phyloP scores from a whole-genome alignment of 768 basidiomycete species.

The Leccinum subtestaceum region DNA sequence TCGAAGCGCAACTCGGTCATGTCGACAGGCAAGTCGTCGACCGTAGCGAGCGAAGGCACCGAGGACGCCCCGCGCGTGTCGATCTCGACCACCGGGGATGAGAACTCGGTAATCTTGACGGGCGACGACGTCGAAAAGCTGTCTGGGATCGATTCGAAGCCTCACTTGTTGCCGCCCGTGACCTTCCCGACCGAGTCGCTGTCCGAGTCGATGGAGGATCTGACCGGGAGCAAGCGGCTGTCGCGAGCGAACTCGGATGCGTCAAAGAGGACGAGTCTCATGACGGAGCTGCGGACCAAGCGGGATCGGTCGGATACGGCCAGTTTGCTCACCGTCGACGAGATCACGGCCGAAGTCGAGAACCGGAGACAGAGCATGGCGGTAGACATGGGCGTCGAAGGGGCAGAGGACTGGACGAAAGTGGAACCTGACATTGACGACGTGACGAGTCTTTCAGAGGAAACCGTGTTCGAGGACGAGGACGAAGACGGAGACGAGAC shows the following conservation, averaged over 20 bases:
- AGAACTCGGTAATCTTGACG: slow-evolving; percentile 60
- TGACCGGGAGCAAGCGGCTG: slow-evolving; percentile 38
- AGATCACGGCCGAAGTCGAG: slow-evolving; percentile 95
- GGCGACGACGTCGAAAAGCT: slow-evolving; percentile 43
- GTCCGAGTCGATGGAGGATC: slow-evolving; percentile 70
- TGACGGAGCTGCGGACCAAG: slow-evolving; percentile 77
- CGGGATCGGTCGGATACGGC: slow-evolving; percentile 87
- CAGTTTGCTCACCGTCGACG: slow-evolving; percentile 92
- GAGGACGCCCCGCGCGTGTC: slow-evolving; percentile 72
- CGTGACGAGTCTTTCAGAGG: slow-evolving; percentile 45
- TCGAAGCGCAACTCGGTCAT: slow-evolving; percentile 40
- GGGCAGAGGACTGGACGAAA: slow-evolving; percentile 70
- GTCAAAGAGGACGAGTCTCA: slow-evolving; percentile 71
- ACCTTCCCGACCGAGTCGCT: slow-evolving; percentile 76
- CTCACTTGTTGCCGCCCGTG: slow-evolving; percentile 73
- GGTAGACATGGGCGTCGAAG: slow-evolving; percentile 43
- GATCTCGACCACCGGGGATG: slow-evolving; percentile 71
- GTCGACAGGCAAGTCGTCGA: slow-evolving; percentile 35
- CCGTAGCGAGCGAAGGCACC: slow-evolving; percentile 18
- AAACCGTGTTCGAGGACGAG: slow-evolving; percentile 46
- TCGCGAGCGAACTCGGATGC: slow-evolving; percentile 47
- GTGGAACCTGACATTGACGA: slow-evolving; percentile 55
- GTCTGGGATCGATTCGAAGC: slow-evolving; percentile 33
- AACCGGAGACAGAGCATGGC: slow-evolving; percentile 52
- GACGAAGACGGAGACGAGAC: slow-evolving; percentile 48